Base-by-base conservation (phyloP, 2,329 filamentous ascomycete species). In the Cytospora piceae region DNA sequence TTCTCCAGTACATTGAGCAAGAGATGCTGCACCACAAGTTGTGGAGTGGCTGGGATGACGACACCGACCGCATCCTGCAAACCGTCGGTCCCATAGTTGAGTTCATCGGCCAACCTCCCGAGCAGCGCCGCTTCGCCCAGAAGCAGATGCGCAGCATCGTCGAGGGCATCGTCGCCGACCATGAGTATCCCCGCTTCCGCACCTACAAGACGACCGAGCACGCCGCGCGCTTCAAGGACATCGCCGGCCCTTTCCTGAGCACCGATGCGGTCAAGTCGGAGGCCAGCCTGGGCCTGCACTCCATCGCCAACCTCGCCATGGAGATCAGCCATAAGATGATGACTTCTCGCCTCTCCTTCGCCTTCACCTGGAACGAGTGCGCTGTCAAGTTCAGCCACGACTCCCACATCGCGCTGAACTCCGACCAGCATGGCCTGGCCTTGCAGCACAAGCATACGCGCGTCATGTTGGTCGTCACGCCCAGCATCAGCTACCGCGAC, bases 381-480 rank as follows among this genome's bases (percentile, higher is more conserved):
- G 79, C 80, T 66, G 73, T 74, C 65, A 83, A 81, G 70, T 87
- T 83, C 76, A 78, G 74, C 20, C 77, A 77, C 65, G 77, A 82
- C 69, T 78, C 75, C 2, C 69, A 87, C 83, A 80, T 74, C 76
- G 55, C 79, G 69, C 62, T 83, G 67, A 83, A 83, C 73, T 77
- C 78, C 29, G 69, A 72, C 42, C 70, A 76, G 32, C 76, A 81
- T 42, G 75, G 79, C 0, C 72, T 77, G 63, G 76, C 80, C 60
- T 73, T 86, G 24, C 83, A 85, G 74, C 74, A 77, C 7, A 78
- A 78, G 70, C 83, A 85, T 70, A 82, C 78, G 74, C 80, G 84
- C 6, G 73, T 87, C n/a, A 80, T 81, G 61, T 77, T 86, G 1
- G 81, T 84, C 32, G 81, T 84, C 6, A 85, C 84, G 0, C 85